Base-by-base conservation (phyloP, 768 basidiomycete species). In the Kwoniella bestiolae region DNA sequence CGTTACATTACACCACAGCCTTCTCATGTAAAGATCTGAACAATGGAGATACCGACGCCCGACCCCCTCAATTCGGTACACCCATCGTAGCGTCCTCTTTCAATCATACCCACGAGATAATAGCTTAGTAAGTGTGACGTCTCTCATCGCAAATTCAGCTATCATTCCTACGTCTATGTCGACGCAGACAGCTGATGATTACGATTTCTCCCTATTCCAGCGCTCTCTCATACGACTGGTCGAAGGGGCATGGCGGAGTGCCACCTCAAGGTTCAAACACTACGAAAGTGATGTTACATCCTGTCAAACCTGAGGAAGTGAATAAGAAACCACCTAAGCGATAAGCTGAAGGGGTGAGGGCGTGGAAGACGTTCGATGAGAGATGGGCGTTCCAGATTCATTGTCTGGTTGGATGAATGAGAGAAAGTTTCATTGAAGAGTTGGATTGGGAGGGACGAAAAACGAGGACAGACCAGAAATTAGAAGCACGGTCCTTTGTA, bases 221-320 rank as follows among this genome's bases (percentile, higher is more conserved):
- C 71, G 90, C 92, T 0, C 82, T 95, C 25, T 92, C 92, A 12
- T 95, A 95, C 69, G 93, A 95, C 76, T 95, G 93, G 93, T 90
- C 89, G 16, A 93, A 93, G 78, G 92, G 92, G 7, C 90, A 93
- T 79, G 87, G 88, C 12, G 93, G 92, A 23, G 91, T 90, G 85
- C 89, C 89, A 4, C 84, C 86, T 2, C 83, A 84, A 1, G 45
- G 56, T 5, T 41, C 56, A 34, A 80, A 77, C 53, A 70, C 71
- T 12, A 84, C 82, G 38, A 80, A 82, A 65, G 79, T 84, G 51
- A 83, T 83, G 80, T 67, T 84, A 29, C 84, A 84, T 71, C 70
- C 81, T 18, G 81, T 83, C 60, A 81, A 82, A 68, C 79, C 80
- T 25, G 83, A 84, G 18, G 83, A 84, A 67, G 82, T 84, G 60